A percentile compares a stretch with the other conserved stretches of the same genome.
Evolutionary conservation across 768 basidiomycete species (phyloP).

Genomic region (Boletus reticulatus): DNA sequence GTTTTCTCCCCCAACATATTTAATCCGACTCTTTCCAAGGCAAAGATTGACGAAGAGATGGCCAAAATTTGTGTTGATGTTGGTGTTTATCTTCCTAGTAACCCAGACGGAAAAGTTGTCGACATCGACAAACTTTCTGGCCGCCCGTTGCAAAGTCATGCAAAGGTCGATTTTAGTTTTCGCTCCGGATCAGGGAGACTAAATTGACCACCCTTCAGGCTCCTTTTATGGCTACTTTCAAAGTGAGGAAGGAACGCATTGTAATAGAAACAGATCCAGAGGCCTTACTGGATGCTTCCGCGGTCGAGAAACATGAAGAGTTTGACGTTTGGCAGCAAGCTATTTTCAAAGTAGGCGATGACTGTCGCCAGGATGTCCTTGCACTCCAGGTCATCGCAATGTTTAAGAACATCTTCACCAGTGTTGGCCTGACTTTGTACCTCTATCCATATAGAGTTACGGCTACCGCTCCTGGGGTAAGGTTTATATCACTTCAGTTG

Average conservation of each 20-base stretch:
- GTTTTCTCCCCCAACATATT: not conserved
- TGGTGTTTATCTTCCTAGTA: conserved; percentile 97
- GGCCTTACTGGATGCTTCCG: conserved; percentile 63
- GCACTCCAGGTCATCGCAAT: conserved; percentile 97
- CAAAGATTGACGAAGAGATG: conserved; percentile 99
- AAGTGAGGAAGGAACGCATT: conserved; percentile 84
- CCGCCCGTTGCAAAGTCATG: conserved; percentile 93
- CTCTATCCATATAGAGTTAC: conserved; percentile 96
- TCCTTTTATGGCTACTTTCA: conserved; percentile 99
- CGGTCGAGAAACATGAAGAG: conserved; percentile 53
- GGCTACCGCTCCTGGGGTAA: conserved; percentile 91
- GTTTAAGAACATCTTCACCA: conserved; percentile 97
- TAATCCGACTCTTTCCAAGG: conserved; percentile 43
- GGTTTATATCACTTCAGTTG: conserved; percentile 28
- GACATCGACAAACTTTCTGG: conserved; percentile 98
- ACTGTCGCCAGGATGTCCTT: conserved; percentile 97
- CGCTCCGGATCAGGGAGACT: not conserved
- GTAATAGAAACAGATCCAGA: conserved; percentile 71
- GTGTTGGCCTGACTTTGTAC: conserved; percentile 85
- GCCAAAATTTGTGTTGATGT: conserved; percentile 88
- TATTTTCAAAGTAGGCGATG: conserved; percentile 99
- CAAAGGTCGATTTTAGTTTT: conserved; percentile 59
- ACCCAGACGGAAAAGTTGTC: conserved; percentile 95
- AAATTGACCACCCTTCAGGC: conserved; percentile 53
- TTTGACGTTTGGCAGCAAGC: conserved; percentile 97